Conservation (phyloP, 1,284 basidiomycete genomes). For the Ceratobasidium sp. region DNA sequence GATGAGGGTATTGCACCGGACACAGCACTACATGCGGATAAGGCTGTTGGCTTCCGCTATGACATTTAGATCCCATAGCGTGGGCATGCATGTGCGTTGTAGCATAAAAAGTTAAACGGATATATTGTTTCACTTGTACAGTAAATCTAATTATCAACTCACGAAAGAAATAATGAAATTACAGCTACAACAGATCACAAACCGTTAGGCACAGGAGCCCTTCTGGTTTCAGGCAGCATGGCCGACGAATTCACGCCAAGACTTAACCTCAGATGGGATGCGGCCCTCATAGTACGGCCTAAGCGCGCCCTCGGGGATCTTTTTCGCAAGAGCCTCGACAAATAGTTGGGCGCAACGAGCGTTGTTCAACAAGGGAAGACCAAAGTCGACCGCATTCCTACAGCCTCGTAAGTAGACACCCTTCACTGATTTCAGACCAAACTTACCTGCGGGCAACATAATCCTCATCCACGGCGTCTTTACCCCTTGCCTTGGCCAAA, state of each 20-base stretch:
- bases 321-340: conserved; percentile 86
- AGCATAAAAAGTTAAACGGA: not conserved
- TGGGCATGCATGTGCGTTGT: not conserved
- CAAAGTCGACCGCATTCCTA: conserved; percentile 91
- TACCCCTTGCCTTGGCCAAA: conserved; percentile 81
- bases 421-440: not conserved
- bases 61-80: not conserved
- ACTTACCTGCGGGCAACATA: conserved; percentile 88
- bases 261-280: conserved; percentile 91
- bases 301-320: conserved; percentile 84
- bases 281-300: conserved; percentile 84
- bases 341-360: conserved; percentile 87
- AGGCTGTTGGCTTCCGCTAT: conserved; percentile 26
- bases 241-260: conserved; percentile 88
- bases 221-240: conserved; percentile 57
- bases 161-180: not conserved
- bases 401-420: conserved; percentile 20
- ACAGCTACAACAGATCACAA: not conserved
- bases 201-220: not conserved
- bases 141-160: too few relatives aligned
- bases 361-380: conserved; percentile 88
- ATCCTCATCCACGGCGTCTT: conserved; percentile 85
- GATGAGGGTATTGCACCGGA: conserved; percentile 4
- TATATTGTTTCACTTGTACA: too few relatives aligned
- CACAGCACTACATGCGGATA: conserved; percentile 25